A percentile compares a stretch with the other conserved stretches of the same genome.
Conservation (phyloP, 1,284 basidiomycete genomes). For the Lentinus polychrous region DNA sequence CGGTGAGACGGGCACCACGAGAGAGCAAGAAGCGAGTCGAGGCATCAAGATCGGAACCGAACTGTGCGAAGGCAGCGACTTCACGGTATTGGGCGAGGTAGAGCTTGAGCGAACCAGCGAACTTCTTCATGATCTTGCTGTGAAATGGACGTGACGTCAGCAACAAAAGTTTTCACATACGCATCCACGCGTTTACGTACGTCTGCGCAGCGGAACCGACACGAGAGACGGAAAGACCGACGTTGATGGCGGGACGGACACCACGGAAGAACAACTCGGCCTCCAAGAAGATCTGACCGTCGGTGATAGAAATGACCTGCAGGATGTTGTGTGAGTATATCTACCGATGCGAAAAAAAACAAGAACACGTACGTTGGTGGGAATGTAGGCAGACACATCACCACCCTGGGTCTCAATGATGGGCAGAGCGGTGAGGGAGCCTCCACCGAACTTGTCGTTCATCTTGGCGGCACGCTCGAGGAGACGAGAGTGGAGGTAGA, state of each 20-base stretch:
- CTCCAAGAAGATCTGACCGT: conserved; percentile 99
- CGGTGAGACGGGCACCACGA: conserved; percentile 97
- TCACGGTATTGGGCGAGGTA: conserved; percentile 99
- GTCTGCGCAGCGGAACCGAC: conserved; percentile 99
- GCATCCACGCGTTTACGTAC: conserved; percentile 32
- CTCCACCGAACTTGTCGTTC: conserved; percentile 96
- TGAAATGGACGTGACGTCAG: conserved; percentile 1
- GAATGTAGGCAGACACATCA: conserved; percentile 99
- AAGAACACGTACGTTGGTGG: conserved; percentile 67
- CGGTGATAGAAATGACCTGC: conserved; percentile 95
- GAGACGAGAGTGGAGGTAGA: conserved; percentile 99
- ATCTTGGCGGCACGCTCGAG: conserved; percentile 99
- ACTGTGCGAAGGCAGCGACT: conserved; percentile 98
- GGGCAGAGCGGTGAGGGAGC: conserved; percentile 96
- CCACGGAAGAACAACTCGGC: conserved; percentile 99
- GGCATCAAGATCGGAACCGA: conserved; percentile 99
- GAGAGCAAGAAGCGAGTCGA: conserved; percentile 96
- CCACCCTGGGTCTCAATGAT: conserved; percentile 99
- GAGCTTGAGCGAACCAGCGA: conserved; percentile 98
- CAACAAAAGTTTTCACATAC: too few species aligned
- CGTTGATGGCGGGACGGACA: conserved; percentile 98
- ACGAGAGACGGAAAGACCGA: conserved; percentile 99
- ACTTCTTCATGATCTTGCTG: conserved; percentile 99
- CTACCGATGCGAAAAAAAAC: not conserved
- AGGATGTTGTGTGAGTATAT: too few species aligned